Evolutionary conservation across 176 grass and related monocot species (phyloP), one percentile per base, ranked within the genome.

Genomic region (Guadua angustifolia): DNA sequence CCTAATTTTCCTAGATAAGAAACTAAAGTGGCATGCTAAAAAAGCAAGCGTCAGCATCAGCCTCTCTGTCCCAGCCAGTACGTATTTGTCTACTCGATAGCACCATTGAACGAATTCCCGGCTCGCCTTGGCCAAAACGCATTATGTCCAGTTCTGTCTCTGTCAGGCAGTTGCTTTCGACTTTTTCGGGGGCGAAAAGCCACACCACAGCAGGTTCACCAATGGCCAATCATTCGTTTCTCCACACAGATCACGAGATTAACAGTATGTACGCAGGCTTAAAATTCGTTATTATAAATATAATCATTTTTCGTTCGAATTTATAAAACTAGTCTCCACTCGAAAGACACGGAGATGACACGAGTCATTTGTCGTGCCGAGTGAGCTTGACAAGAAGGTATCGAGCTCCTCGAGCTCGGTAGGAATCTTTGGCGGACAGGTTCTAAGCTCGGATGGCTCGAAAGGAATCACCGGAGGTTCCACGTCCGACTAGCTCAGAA

Each of bases 21-120:
- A 46, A 56, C 17, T 13, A 16, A 40, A 60, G 4, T 14, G 7
- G 24, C 5, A 25, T 21, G 47, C 22, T 44, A 14, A 75, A 66
- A 51, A 63, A 62, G 19, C 13, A 82, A 61, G 62, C 33, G 69
- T 89, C 76, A 14, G 47, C 81, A 65, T 84, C 87, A 66, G 16
- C 46, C 71, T 73, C 46, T 81, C 68, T 60, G 40, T 73, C 46
- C 71, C 58, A 60, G 22, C 16, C 33, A 66, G 9, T 38, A 38
- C n/a, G 9, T 38, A 38, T 17, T 44, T 74, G 25, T 16, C 55
- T 42, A 69, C 39, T 68, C 24, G 49, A 16, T 51, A 5, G 14
- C 15, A 24, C 33, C 8, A 10, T 13, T 32, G 76, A 49, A 65
- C 40, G 46, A 57, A 15, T 51, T 12, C 0, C 36, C 6, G 26